Base-by-base conservation (phyloP, 1,139 yeast species). In the Starmera stellimalicola region DNA sequence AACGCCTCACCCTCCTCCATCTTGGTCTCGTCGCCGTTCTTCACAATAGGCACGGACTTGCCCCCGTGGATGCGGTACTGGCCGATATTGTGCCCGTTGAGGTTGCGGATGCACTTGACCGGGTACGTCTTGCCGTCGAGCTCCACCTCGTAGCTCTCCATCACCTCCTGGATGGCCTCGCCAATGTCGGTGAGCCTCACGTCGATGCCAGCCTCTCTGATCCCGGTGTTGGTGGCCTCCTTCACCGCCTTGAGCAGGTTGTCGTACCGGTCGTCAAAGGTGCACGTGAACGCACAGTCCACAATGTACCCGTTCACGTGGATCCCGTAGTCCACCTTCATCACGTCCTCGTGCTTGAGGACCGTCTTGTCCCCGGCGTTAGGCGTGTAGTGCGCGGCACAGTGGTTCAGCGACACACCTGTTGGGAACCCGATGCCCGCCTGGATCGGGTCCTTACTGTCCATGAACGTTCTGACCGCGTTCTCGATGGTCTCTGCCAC, bases 1-100 rank as follows among this genome's bases (percentile, higher is more conserved):
- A 85, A 91, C 3, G 87, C 80, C 57, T 91, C 98, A 41, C 96
- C 96, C 63, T 91, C 99, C 58, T 93, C 99, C 96, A 91, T 88
- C 67, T 88, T 88, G 17, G 97, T 88, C 60, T 73, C 73, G 57
- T 91, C 98, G 10, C 88, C 91, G 50, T 83, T 84, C 52, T 88
- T 81, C 28, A 91, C 94, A 52, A 93, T 91, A 16, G 99, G 99
- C 31, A 91, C 97, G 16, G 93, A 77, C 57, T 91, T 91, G 42
- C 96, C 97, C 26, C 88, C 93, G 59, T 91, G 99, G 50, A 91
- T 91, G 34, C 68, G 68, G 59, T 68, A 87, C 36, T 79, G 88
- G 25, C 73, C 77, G 48, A 91, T 93, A 53, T 78, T 87, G 63
- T 91, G 99, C 30, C 99, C 99, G 56, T 87, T 83, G 55, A 91